These are phyloP conservation scores for Leptosphaerulina australis DNA, from an alignment of 2,329 filamentous ascomycete genomes.

Conservation along the genomic window DNA sequence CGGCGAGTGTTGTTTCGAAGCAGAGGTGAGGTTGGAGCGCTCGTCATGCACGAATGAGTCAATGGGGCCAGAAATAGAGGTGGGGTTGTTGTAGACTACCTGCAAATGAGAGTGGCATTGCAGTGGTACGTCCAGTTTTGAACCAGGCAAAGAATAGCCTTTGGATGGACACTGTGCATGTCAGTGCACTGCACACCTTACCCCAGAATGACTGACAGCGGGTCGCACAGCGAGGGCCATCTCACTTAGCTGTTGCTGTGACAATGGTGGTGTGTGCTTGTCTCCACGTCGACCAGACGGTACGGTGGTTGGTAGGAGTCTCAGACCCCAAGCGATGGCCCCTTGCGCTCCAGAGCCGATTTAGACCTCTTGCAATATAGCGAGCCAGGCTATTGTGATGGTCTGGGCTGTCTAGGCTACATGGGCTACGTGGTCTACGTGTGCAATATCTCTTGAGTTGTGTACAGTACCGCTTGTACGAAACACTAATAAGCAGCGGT, in stretches of 20 bases:
- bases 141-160: constrained; percentile 1
- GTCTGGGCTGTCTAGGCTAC: constrained; percentile 7
- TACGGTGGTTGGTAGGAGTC: not conserved
- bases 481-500: constrained; percentile 29
- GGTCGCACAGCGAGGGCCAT: constrained; percentile 8
- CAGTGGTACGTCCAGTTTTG: constrained; percentile 5
- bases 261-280: constrained; percentile 18
- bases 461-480: constrained; percentile 10
- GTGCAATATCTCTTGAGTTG: constrained; percentile 1
- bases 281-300: constrained; percentile 12
- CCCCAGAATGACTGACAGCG: constrained; percentile 20
- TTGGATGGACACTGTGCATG: constrained; percentile 20
- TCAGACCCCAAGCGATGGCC: not conserved
- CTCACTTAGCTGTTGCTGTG: constrained; percentile 9
- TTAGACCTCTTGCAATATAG: not conserved
- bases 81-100: not conserved
- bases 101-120: constrained; percentile 2
- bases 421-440: too few relatives aligned
- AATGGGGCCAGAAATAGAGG: constrained; percentile 3
- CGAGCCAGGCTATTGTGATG: constrained; percentile 1
- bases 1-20: constrained; percentile 16
- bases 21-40: constrained; percentile 7
- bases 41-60: constrained; percentile 9
- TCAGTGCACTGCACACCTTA: constrained; percentile 21
- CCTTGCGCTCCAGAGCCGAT: not conserved